These are phyloP conservation scores for Jasminum sambac DNA, from an alignment of 257 asterid species.

Conservation along the genomic window DNA sequence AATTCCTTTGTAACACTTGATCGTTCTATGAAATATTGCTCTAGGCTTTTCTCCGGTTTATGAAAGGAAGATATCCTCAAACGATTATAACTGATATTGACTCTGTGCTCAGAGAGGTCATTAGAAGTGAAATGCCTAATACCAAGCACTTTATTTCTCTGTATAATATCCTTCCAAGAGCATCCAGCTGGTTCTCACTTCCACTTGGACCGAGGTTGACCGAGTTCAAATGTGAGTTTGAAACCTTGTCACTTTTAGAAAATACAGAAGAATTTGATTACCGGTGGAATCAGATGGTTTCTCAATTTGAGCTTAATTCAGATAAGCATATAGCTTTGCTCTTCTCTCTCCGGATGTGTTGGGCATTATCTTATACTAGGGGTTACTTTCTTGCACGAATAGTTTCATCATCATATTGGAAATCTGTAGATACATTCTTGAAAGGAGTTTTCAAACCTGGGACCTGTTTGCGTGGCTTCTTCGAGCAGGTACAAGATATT, in stretches of 20 bases:
- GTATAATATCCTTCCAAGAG: constrained; percentile 44
- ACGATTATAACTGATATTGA: constrained; percentile 64
- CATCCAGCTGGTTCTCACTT: constrained; percentile 56
- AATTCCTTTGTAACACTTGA: constrained; percentile 8
- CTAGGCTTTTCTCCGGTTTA: constrained; percentile 62
- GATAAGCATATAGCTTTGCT: constrained; percentile 63
- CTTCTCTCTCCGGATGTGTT: constrained; percentile 46
- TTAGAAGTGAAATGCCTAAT: constrained; percentile 63
- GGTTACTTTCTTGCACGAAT: constrained; percentile 63
- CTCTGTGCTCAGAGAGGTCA: constrained; percentile 54
- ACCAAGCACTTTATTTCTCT: constrained; percentile 61
- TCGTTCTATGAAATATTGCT: constrained; percentile 27
- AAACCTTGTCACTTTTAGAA: constrained; percentile 47
- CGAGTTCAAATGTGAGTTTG: constrained; percentile 56
- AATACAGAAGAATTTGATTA: constrained; percentile 58
- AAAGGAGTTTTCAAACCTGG: constrained; percentile 43
- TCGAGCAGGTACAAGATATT: constrained; percentile 51
- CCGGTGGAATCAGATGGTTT: constrained; percentile 61
- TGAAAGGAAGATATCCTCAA: constrained; percentile 62
- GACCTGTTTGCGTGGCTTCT: constrained; percentile 52
- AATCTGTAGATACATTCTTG: constrained; percentile 38
- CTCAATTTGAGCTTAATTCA: constrained; percentile 47
- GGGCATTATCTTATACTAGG: constrained; percentile 59
- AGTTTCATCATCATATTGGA: constrained; percentile 45
- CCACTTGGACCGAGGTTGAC: constrained; percentile 55